Evolutionary conservation across 441 rosid genomes (phyloP), one percentile per base, ranked within the genome.

Genomic region (Eutrema salsugineum): DNA sequence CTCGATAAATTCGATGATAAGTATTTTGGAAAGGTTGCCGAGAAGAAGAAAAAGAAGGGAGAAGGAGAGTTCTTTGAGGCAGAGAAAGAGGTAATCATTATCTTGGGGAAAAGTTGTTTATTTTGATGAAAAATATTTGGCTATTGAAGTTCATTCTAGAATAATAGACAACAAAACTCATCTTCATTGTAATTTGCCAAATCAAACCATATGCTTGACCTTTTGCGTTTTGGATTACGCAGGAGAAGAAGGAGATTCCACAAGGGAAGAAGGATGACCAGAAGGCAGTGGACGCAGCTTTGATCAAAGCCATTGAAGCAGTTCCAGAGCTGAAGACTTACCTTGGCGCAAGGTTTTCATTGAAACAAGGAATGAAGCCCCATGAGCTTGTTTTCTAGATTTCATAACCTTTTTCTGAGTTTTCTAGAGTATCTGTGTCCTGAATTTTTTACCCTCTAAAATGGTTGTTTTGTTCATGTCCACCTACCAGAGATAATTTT

Each of bases 331-430:
- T 82, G 63, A 80, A 80, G 79, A 60, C 75, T 66, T 84, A 82
- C 77, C 69, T 84, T 0, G 77, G 82, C 0, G 89, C 89, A 1
- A 77, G 89, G 75, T 88, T 88, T 62, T 83, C 91, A 1, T 68
- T 84, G 6, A 84, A 83, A 73, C 72, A 85, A n/a, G 89, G 87
- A 73, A 84, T 83, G 89, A 88, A 85, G 57, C 88, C 88, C 2
- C 86, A 82, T 59, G 89, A 83, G 73, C 87, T 84, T 63, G 84
- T 79, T 63, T 86, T 88, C 78, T 86, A 83, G 81, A 20, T 46
- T 69, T 54, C 39, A 1, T 24, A 51, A 10, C 43, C 17, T 30
- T 40, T 39, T 8, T 17, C 14, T 22, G 40, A 49, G 62, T 24
- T 60, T 32, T 39, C 49, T 40, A 30, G 49, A 22, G 22, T 74